Evolutionary conservation across 495 filamentous ascomycete genomes (phyloP), one percentile per base, ranked within the genome.

Genomic region (Trichoderma gamsii): DNA sequence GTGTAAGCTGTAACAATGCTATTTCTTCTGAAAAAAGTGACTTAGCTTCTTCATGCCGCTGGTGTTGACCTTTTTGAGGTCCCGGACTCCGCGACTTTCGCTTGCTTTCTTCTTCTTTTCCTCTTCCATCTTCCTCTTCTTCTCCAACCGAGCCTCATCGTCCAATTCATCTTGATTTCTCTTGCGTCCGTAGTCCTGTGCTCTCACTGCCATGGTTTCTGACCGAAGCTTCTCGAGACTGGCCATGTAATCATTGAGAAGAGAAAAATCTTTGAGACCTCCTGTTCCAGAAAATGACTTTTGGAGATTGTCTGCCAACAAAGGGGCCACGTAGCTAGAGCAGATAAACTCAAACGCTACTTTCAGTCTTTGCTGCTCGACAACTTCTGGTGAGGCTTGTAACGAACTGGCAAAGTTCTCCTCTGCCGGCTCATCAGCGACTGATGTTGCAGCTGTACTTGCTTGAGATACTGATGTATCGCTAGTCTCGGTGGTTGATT

Each of bases 1-100:
- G 29, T 15, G 21, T 29, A 43, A 16, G 27, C 23, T 38, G 66
- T 32, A 32, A 11, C 29, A 61, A 11, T 49, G 44, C 44, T 41
- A 68, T 61, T 68, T 68, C 80, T 93, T 97, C 46, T 83, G 85
- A 76, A 99, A 99, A 76, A 98, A 99, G 69, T 88, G 85, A 71
- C 92, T 97, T 87, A 99, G 85, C 83, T 97, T 98, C 83, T 90
- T 92, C 95, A 99, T 99, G 32, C 95, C 96, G 18, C 73, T 86
- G 0, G 88, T 92, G 75, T 97, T 90, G 16, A 91, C 94, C 80
- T 97, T 98, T 75, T 89, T 89, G 72, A 99, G 73, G 49, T 93
- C 83, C 72, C 84, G 87, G 1, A 97, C 86, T 0, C 85, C 93
- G 23, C 85, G 81, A 70, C 89, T 94, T 78, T 91, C 85, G 16